Percentiles rank a stretch among this genome's conserved stretches.
Conservation (phyloP, 2,329 filamentous ascomycete genomes). For the Hypoxylon sp. region DNA sequence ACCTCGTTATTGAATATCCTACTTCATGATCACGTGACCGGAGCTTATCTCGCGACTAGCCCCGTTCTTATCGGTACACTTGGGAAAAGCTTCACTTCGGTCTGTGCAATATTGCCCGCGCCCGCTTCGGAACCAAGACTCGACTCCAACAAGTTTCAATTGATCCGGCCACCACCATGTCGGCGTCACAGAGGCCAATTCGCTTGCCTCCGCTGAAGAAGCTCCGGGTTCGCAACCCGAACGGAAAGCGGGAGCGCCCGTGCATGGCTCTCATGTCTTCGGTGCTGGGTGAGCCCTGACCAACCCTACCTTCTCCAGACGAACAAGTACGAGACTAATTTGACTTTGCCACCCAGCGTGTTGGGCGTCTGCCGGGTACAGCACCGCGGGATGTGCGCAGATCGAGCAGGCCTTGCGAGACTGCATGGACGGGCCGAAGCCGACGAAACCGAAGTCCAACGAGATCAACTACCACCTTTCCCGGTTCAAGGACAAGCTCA, state of each 20-base stretch:
- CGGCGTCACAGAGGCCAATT: constrained; percentile 58
- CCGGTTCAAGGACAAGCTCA: constrained; percentile 78
- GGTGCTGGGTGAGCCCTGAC: constrained; percentile 57
- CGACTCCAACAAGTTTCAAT: constrained; percentile 1
- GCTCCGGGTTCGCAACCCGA: constrained; percentile 63
- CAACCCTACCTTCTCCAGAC: not conserved
- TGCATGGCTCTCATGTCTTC: constrained; percentile 65
- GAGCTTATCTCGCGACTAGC: not conserved
- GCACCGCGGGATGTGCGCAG: constrained; percentile 63
- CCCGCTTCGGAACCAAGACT: not conserved
- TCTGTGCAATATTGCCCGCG: constrained; percentile 9
- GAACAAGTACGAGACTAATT: not conserved
- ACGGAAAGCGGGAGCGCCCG: constrained; percentile 58
- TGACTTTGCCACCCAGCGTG: constrained; percentile 64
- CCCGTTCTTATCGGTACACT: constrained; percentile 4
- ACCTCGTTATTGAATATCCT: not conserved
- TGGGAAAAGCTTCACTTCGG: constrained; percentile 22
- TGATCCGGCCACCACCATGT: constrained; percentile 48
- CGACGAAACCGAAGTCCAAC: constrained; percentile 66
- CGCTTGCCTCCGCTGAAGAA: constrained; percentile 64
- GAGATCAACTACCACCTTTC: constrained; percentile 91
- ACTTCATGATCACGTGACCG: constrained; percentile 21
- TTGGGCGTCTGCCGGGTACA: constrained; percentile 83
- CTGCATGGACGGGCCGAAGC: constrained; percentile 82
- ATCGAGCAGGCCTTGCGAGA: constrained; percentile 67